These are phyloP conservation scores for Penicillium sumatraense DNA, from an alignment of 2,329 filamentous ascomycete species.

Conservation along the genomic window DNA sequence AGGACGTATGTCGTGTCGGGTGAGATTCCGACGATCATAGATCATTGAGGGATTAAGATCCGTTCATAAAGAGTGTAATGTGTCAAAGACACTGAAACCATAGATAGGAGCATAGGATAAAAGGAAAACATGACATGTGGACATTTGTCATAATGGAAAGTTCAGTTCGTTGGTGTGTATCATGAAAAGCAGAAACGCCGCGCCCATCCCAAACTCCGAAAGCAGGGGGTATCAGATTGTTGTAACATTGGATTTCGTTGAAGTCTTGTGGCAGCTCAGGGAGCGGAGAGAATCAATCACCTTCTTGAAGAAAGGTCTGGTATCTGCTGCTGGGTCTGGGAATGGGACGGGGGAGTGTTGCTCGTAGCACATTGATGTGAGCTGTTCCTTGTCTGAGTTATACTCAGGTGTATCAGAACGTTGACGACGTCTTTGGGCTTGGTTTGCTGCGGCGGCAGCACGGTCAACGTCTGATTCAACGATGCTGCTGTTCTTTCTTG, in stretches of 20 bases:
- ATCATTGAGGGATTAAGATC: constrained; percentile 9
- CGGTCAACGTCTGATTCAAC: constrained; percentile 37
- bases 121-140: constrained; percentile 17
- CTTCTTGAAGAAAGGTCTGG: constrained; percentile 22
- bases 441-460: constrained; percentile 41
- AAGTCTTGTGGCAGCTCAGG: constrained; percentile 25
- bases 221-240: constrained; percentile 15
- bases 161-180: constrained; percentile 5
- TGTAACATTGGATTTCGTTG: constrained; percentile 19
- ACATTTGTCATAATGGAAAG: constrained; percentile 14
- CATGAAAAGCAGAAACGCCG: constrained; percentile 9
- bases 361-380: constrained; percentile 38
- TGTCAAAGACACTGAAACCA: constrained; percentile 13
- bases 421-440: constrained; percentile 41
- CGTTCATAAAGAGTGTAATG: constrained; percentile 12
- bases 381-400: constrained; percentile 32
- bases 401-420: constrained; percentile 33
- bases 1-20: neutral
- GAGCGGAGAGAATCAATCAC: constrained; percentile 28
- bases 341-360: constrained; percentile 31
- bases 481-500: constrained; percentile 30
- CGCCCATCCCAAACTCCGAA: constrained; percentile 19
- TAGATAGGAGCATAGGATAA: too few relatives aligned
- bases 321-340: constrained; percentile 17
- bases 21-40: constrained; percentile 10